Evolutionary conservation across 176 grass and related monocot species (phyloP).

Genomic region (Oryza australiensis): DNA sequence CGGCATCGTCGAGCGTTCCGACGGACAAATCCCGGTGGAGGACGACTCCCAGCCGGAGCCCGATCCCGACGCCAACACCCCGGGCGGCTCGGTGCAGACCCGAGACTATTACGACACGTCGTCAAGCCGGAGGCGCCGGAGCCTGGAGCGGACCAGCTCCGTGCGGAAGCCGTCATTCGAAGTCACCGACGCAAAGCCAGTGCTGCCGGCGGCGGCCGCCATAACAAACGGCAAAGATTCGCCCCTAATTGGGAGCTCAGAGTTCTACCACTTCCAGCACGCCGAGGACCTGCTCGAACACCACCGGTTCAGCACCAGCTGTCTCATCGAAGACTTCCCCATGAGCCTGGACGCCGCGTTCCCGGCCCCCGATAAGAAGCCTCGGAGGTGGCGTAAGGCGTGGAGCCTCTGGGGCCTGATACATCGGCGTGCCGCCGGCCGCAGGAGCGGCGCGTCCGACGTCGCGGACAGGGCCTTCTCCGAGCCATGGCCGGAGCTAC

Average conservation of each 20-base stretch:
- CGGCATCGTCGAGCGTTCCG: constrained; percentile 66
- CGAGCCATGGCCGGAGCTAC: constrained; percentile 55
- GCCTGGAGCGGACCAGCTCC: constrained; percentile 77
- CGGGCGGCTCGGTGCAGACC: constrained; percentile 69
- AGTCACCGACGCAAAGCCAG: constrained; percentile 29
- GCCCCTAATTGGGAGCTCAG: constrained; percentile 55
- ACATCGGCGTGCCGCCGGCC: constrained; percentile 57
- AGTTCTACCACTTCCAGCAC: constrained; percentile 96
- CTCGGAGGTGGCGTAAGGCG: constrained; percentile 62
- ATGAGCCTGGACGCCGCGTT: constrained; percentile 67
- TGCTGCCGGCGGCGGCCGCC: not conserved
- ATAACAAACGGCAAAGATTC: constrained; percentile 32
- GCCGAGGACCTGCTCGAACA: constrained; percentile 50
- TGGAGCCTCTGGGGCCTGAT: constrained; percentile 90
- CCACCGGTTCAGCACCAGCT: constrained; percentile 59
- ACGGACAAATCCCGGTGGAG: constrained; percentile 87
- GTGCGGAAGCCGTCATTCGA: constrained; percentile 54
- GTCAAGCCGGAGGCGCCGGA: constrained; percentile 54
- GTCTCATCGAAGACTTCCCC: constrained; percentile 67
- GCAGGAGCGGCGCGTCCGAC: constrained; percentile 28
- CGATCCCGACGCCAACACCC: constrained; percentile 28
- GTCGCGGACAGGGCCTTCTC: constrained; percentile 62
- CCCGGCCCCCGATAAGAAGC: constrained; percentile 63
- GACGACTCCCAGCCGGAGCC: constrained; percentile 48
- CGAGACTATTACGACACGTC: constrained; percentile 87